phyloP scores from a whole-genome alignment of 2,329 filamentous ascomycete species.

The Chrysoporthe puriensis region DNA sequence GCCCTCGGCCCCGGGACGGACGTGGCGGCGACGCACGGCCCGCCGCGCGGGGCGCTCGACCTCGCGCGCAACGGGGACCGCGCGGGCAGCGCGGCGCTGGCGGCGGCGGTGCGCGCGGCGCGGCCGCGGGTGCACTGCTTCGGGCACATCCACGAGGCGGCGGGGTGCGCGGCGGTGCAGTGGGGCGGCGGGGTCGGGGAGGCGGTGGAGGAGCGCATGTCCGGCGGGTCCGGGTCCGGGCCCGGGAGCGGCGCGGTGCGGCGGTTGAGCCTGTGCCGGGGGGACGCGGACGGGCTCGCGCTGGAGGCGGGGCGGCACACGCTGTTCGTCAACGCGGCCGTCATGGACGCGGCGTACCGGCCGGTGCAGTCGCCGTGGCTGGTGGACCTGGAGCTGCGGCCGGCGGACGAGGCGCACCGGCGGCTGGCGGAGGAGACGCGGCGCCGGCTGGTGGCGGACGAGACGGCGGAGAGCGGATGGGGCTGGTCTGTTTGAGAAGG shows the following conservation, averaged over 20 bases:
- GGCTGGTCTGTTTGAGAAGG: background rate
- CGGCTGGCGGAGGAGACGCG: constrained; percentile 20
- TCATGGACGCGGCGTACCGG: constrained; percentile 49
- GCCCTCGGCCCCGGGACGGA: constrained; percentile 20
- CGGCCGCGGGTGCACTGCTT: constrained; percentile 26
- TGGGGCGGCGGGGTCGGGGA: constrained; percentile 12
- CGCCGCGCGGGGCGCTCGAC: constrained; percentile 20
- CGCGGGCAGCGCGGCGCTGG: constrained; percentile 18
- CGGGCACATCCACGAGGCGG: constrained; percentile 25
- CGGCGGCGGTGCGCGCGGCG: constrained; percentile 13
- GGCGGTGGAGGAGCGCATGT: background rate
- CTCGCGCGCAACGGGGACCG: constrained; percentile 10
- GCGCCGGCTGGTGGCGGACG: background rate
- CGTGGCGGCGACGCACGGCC: constrained; percentile 24
- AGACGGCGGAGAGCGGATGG: background rate
- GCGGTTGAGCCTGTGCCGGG: constrained; percentile 45
- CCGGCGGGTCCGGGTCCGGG: too few species aligned
- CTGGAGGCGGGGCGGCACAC: constrained; percentile 49
- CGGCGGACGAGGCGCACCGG: constrained; percentile 19
- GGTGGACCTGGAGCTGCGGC: constrained; percentile 50
- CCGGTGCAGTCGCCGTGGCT: constrained; percentile 56
- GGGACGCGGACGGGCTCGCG: constrained; percentile 37
- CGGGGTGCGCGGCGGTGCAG: constrained; percentile 6
- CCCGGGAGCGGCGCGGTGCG: background rate
- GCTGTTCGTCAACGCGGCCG: constrained; percentile 63